Base-by-base conservation (phyloP, 495 filamentous ascomycete species). In the Xeromyces bisporus region DNA sequence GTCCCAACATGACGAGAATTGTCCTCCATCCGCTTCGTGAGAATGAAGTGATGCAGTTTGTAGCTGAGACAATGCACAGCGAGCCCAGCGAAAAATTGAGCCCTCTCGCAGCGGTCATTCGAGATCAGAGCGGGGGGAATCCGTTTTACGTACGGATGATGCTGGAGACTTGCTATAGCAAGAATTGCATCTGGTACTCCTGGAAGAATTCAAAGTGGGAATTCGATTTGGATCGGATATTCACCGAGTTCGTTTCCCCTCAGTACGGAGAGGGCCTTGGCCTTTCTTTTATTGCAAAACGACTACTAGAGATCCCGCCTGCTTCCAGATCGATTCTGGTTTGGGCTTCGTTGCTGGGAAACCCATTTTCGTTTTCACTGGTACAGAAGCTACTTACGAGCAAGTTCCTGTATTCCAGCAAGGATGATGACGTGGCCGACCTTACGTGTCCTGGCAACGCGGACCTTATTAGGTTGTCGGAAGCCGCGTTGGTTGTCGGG, bases 101-200 rank as follows among this genome's bases (percentile, higher is more conserved):
- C 0, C 58, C 60, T 4, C 48, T 64, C 8, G 70, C 73, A 7
- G 69, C 78, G 12, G 74, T 86, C 7, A 66, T 91, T 11, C 77
- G 84, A 48, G 80, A 84, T 41, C 85, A 86, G 53, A 80, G 73
- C 14, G 62, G 65, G 9, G 81, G 82, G 0, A 89, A 91, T 42
- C 79, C 80, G 0, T 92, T 92, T 48, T 87, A 86, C 40, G 75
- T 92, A 37, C 70, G 80, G 18, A 80, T 91, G 48, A 86, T 93
- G 71, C 66, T 93, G n/a, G 79, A 78, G 44, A 75, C 77, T 6
- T 85, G 80, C 44, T 75, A 91, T 48, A 71, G 75, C 11, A 91
- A 82, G 48, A 73, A 73, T 40, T 87, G 79, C 43, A 75, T 93
- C 30, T 91, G 77, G 71, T 92, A 86, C 52, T 77, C 77, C 27